These are phyloP conservation scores for Xerocomus amazonicus DNA, from an alignment of 1,284 basidiomycete species.

Conservation along the genomic window DNA sequence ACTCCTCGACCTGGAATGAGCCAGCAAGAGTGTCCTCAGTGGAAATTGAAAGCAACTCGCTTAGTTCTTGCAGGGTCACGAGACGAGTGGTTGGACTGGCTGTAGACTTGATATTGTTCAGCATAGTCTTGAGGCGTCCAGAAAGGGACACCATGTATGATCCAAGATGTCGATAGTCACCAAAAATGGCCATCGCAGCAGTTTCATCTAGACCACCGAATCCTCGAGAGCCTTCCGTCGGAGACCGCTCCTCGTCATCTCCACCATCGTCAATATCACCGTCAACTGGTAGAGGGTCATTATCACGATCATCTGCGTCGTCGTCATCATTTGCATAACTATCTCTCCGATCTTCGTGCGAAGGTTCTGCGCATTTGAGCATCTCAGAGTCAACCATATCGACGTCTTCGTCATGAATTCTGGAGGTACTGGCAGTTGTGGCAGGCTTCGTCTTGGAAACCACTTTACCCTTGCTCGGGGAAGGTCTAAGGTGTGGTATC, in stretches of 20 bases:
- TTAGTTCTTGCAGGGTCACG: conserved; percentile 90
- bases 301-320: conserved; percentile 46
- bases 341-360: conserved; percentile 46
- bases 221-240: conserved; percentile 37
- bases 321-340: conserved; percentile 42
- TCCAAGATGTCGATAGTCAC: conserved; percentile 81
- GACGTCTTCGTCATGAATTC: conserved; percentile 63
- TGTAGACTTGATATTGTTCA: conserved; percentile 83
- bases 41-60: conserved; percentile 92
- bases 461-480: conserved; percentile 60
- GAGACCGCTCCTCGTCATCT: conserved; percentile 36
- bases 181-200: conserved; percentile 77
- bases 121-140: conserved; percentile 84
- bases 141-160: conserved; percentile 88
- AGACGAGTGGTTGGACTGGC: conserved; percentile 81
- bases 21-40: conserved; percentile 96
- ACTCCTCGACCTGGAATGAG: conserved; percentile 90
- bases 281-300: conserved; percentile 38
- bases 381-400: conserved; percentile 68
- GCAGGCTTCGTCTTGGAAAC: conserved; percentile 57
- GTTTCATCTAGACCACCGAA: conserved; percentile 68
- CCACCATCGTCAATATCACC: conserved; percentile 41
- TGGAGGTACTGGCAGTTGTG: conserved; percentile 56
- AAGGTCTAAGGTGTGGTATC: conserved; percentile 35
- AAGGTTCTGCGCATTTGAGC: conserved; percentile 55